A percentile compares a stretch with the other conserved stretches of the same genome.
phyloP scores from a whole-genome alignment of 2,329 filamentous ascomycete genomes.

The Fusarium devonianum region DNA sequence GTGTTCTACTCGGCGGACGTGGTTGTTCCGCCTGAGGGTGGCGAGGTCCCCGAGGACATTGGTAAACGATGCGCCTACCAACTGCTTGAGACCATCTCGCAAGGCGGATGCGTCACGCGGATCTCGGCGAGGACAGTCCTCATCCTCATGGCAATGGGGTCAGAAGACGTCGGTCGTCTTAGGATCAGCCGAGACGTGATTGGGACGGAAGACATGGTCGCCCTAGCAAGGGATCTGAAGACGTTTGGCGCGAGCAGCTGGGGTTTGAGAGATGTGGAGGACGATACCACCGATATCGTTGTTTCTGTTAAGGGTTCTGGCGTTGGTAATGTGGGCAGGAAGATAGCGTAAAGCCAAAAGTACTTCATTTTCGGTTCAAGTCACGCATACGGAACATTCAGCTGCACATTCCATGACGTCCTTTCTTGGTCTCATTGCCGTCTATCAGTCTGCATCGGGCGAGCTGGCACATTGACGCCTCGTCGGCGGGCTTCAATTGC shows the following conservation, averaged over 20 bases:
- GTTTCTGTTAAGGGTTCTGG: slow-evolving; percentile 92
- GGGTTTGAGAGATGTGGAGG: slow-evolving; percentile 80
- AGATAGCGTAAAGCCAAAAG: slow-evolving; percentile 66
- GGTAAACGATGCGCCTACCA: slow-evolving; percentile 89
- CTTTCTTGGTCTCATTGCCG: slow-evolving; percentile 16
- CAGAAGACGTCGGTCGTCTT: slow-evolving; percentile 90
- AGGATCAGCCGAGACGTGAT: slow-evolving; percentile 82
- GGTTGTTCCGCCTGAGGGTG: slow-evolving; percentile 76
- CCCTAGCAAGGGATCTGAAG: slow-evolving; percentile 82
- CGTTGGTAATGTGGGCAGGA: slow-evolving; percentile 93
- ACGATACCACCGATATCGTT: slow-evolving; percentile 76
- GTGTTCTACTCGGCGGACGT: slow-evolving; percentile 90
- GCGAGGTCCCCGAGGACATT: slow-evolving; percentile 87
- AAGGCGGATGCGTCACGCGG: slow-evolving; percentile 81
- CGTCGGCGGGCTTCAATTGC: slow-evolving; percentile 55
- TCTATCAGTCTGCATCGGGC: slow-evolving; percentile 32
- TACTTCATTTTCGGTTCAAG: slow-evolving; percentile 32
- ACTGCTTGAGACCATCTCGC: slow-evolving; percentile 80
- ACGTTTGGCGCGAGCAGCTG: slow-evolving; percentile 91
- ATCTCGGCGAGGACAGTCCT: slow-evolving; percentile 78
- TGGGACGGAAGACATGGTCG: slow-evolving; percentile 80
- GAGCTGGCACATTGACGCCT: slow-evolving; percentile 39
- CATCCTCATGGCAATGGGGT: slow-evolving; percentile 96
- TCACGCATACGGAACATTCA: slow-evolving; percentile 2
- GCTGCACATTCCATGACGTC: slow-evolving; percentile 4